phyloP scores from a whole-genome alignment of 2,329 filamentous ascomycete species.

The Aspergillus sp. region DNA sequence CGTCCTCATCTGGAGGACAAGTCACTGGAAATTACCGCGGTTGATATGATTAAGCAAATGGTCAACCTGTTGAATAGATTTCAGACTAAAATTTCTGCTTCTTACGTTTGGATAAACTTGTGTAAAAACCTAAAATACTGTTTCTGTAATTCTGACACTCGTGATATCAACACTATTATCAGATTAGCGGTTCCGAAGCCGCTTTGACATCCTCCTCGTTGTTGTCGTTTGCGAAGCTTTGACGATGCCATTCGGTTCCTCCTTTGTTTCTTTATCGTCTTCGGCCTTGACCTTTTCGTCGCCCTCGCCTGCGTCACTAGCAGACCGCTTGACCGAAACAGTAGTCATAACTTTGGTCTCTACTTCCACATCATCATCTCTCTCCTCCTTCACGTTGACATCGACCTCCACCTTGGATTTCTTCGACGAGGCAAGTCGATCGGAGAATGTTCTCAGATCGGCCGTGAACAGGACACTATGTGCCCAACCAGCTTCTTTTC shows the following conservation, averaged over 20 bases:
- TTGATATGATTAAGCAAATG: neutral
- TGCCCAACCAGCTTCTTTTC: slow-evolving; percentile 90
- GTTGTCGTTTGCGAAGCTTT: slow-evolving; percentile 17
- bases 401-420: slow-evolving; percentile 26
- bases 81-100: no score
- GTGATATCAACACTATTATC: neutral
- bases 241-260: slow-evolving; percentile 11
- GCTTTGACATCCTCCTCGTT: slow-evolving; percentile 25
- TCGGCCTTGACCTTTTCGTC: neutral
- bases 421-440: slow-evolving; percentile 45
- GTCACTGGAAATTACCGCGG: neutral
- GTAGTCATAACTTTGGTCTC: slow-evolving; percentile 21
- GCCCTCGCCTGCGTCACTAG: slow-evolving; percentile 10
- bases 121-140: no score
- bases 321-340: slow-evolving; percentile 17
- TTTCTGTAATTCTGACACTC: no score
- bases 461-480: slow-evolving; percentile 96
- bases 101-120: no score
- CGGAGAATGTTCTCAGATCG: slow-evolving; percentile 77
- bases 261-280: slow-evolving; percentile 11
- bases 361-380: slow-evolving; percentile 21
- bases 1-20: neutral
- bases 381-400: slow-evolving; percentile 14
- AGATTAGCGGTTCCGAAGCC: slow-evolving; percentile 17
- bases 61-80: no score